A percentile compares a stretch with the other conserved stretches of the same genome.
phyloP scores from a whole-genome alignment of 2,329 filamentous ascomycete species.

The Fusarium sp. region DNA sequence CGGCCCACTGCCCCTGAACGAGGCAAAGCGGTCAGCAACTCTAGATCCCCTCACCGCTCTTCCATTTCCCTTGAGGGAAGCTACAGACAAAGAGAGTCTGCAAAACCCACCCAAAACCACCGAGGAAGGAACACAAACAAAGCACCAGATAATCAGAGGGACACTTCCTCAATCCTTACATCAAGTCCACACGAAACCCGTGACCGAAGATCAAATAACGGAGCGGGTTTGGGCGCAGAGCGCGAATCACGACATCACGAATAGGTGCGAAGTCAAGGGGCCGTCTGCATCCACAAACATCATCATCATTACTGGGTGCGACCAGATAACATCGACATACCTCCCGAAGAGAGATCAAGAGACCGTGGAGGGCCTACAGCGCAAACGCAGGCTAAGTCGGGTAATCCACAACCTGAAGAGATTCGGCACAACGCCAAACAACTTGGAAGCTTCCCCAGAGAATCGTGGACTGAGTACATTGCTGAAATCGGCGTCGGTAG shows the following conservation, averaged over 20 bases:
- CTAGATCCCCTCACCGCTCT: constrained; percentile 6
- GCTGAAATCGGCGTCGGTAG: constrained; percentile 33
- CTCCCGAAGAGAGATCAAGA: constrained; percentile 4
- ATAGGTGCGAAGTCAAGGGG: constrained; percentile 32
- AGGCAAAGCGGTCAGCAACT: neutral
- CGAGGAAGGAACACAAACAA: constrained; percentile 27
- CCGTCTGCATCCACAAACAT: constrained; percentile 64
- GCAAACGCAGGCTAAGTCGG: constrained; percentile 19
- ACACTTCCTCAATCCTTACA: constrained; percentile 10
- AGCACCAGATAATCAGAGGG: constrained; percentile 12
- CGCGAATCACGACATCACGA: constrained; percentile 32
- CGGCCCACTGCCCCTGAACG: neutral
- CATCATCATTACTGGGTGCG: constrained; percentile 69
- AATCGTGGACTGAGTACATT: constrained; percentile 38
- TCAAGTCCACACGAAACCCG: constrained; percentile 5
- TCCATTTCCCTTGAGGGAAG: neutral
- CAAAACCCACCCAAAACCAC: constrained; percentile 1
- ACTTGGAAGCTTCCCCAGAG: constrained; percentile 25
- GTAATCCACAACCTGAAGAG: constrained; percentile 36
- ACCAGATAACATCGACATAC: constrained; percentile 39
- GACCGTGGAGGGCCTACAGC: neutral
- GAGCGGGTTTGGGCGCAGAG: constrained; percentile 34
- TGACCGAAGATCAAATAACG: neutral
- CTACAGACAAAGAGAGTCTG: neutral
- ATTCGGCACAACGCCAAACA: constrained; percentile 25